Base-by-base conservation (phyloP, 2,329 filamentous ascomycete genomes). In the Periconia sp. region DNA sequence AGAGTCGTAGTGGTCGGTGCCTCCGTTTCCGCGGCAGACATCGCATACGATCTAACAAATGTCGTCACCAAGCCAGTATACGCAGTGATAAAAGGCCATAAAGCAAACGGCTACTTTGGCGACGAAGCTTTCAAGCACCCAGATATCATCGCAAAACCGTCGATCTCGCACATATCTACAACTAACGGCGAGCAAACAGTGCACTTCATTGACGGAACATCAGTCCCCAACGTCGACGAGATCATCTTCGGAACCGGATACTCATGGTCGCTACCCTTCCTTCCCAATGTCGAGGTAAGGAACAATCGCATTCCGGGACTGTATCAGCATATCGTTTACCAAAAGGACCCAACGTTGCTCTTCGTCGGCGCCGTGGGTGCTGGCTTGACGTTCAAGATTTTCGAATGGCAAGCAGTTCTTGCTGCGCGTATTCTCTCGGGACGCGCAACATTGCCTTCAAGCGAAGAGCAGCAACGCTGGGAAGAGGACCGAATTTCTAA, bases 171-270 rank as follows among this genome's bases (percentile, higher is more conserved):
- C 7, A 61, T 83, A n/a, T 63, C 62, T 4, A 41, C 54, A 2
- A 32, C 40, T 4, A 41, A 48, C 21, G 61, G 63, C 2, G 69
- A 68, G 0, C 65, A 75, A 16, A 78, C 74, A 1, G 78, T 85
- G 0, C 71, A 80, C 43, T 81, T 87, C 34, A 70, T 75, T 23
- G 80, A 86, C 48, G 82, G 82, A 2, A 76, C 70, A 1, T 70
- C 60, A 1, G 71, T 83, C 5, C 50, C 71, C 0, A 70, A 78
- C 13, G 78, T 87, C 11, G 84, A 88, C 60, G 61, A 80, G 53
- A 73, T 88, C 48, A 79, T 88, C 50, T 84, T 87, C 45, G 84
- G 83, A 16, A 88, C 85, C 0, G 85, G 85, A 0, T 87, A 85
- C 61, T 77, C 73, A 18, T 87, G 82, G 82, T 82, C 80, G 0